Conservation (phyloP, 2,329 filamentous ascomycete species). For the Verticillium longisporum region DNA sequence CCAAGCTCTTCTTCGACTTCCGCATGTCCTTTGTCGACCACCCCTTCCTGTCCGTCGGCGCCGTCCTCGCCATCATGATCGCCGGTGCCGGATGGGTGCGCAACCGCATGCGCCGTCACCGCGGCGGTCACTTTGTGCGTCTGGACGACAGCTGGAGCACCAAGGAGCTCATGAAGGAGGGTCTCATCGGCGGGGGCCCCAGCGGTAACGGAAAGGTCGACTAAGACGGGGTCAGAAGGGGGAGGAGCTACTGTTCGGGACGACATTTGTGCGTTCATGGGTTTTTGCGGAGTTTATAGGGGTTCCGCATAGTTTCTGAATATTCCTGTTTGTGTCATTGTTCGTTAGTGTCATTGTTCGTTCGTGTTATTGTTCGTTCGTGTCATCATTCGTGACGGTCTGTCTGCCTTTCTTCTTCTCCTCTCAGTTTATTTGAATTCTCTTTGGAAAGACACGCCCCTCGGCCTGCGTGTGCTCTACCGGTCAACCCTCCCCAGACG, state of each 20-base stretch:
- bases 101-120: constrained; percentile 44
- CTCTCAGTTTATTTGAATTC: too few species aligned
- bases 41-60: constrained; percentile 49
- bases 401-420: background rate
- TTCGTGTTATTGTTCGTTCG: too few species aligned
- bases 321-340: background rate
- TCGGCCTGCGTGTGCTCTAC: too few species aligned
- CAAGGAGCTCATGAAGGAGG: constrained; percentile 57
- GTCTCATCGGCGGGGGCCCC: constrained; percentile 48
- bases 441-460: too few species aligned
- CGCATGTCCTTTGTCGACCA: constrained; percentile 52
- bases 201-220: constrained; percentile 45
- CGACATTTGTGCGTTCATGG: background rate
- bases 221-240: constrained; percentile 15
- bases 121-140: constrained; percentile 50
- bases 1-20: constrained; percentile 65
- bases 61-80: constrained; percentile 50
- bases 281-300: background rate
- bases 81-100: constrained; percentile 46
- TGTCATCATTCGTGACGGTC: background rate
- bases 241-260: background rate
- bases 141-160: constrained; percentile 49
- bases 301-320: background rate
- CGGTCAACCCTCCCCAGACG: too few species aligned
- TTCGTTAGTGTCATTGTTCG: too few species aligned